Base-by-base conservation (phyloP, 306 rosid genomes). In the Sindora glabra region DNA sequence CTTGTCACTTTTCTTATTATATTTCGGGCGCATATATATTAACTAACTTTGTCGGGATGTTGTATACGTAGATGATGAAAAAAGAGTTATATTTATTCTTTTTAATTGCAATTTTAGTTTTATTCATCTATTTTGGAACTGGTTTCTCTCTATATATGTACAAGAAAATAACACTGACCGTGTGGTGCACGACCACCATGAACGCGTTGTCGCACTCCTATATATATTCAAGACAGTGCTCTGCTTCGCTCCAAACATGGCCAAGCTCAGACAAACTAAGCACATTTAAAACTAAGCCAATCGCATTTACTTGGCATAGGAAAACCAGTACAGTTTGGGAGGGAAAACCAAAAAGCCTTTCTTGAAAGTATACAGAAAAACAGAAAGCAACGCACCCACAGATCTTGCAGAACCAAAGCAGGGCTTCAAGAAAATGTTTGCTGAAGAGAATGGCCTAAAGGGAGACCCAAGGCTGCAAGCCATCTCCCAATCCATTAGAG, bases 401-500 rank as follows among this genome's bases (percentile, higher is more conserved):
- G 70, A 40, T 37, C 40, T 65, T 16, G 8, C 38, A 5, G 40
- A 69, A 62, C 29, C 2, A 13, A 39, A 5, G 18, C 26, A 16
- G 17, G 17, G 36, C 34, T 21, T 22, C 30, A 5, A 5, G 6
- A 74, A 40, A 69, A 92, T 92, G 99, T 94, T 94, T 62, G 99
- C 99, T 0, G 86, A 79, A 34, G 95, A 94, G 70, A 94, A 94
- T 77, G 99, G 99, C 23, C 81, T 94, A 0, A 86, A 77, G 64
- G 99, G 99, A 39, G 99, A 94, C 88, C 99, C 99, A 1, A 83
- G 97, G 77, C 83, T 94, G 22, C 89, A 84, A 79, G 89, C 82
- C 32, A 94, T 89, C 27, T 82, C 94, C 6, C 76, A 84, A 71
- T 88, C 97, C 68, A 94, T 94, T 64, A 79, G 90, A 79, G 99